Evolutionary conservation across 106 monocot genomes (phyloP), one percentile per base, ranked within the genome.

Genomic region (Platanthera guangdongensis): DNA sequence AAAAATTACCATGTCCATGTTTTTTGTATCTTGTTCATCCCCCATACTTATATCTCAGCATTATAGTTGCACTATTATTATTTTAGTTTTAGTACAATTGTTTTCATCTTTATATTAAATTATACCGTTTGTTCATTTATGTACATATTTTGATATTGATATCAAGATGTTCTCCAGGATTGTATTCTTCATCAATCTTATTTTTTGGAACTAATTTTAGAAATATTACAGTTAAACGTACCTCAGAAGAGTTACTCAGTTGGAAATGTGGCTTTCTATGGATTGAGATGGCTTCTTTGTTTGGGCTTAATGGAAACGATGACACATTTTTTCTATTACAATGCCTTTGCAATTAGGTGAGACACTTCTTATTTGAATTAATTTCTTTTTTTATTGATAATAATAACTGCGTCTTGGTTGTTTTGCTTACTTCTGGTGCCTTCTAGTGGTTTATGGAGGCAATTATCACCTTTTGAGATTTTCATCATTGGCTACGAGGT

Each of bases 401-500:
- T 72, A 4, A 12, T 72, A 28, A 9, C 21, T 51, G 8, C 19
- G 50, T 50, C 7, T 50, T 72, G 6, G 50, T 22, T 15, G 51
- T 72, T 45, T 72, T 19, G 8, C 1, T 49, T 51, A 72, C 14
- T 72, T 49, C 21, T 57, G 78, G 11, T 72, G 8, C 80, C 71
- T 45, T 80, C 25, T 81, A 97, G 96, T 87, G 91, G 85, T 50
- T 67, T 91, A 60, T 97, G 96, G 96, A 86, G 78, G 75, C 80
- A 84, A 15, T 78, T 93, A 53, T 86, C 89, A 59, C 90, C 96
- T n/a, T 82, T 93, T 25, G 91, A 97, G 73, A 91, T 97, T 75
- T 93, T 97, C 75, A 87, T 97, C 50, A 81, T 97, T 69, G 93
- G 91, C 78, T 97, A 97, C 74, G 96, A 93, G 86, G 93, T 96